phyloP scores from a whole-genome alignment of 164 flowering plant species.

The Chloranthus sessilifolius region DNA sequence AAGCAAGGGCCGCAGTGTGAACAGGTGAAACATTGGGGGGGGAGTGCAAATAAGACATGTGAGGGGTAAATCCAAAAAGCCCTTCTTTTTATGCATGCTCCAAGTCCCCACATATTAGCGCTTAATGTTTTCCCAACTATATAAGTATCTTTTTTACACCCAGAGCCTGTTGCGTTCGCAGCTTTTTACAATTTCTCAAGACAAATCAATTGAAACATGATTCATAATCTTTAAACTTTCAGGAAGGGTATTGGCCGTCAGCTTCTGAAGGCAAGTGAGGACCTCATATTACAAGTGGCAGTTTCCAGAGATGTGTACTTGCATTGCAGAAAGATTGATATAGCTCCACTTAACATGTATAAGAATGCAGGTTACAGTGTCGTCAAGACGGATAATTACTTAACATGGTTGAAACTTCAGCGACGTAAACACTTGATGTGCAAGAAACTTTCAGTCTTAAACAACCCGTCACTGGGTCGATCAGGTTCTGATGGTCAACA shows the following conservation, averaged over 20 bases:
- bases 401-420: slow-evolving; percentile 64
- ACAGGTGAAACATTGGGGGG: no score
- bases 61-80: no score
- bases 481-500: slow-evolving; percentile 19
- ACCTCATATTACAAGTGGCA: slow-evolving; percentile 63
- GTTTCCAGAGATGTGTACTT: slow-evolving; percentile 55
- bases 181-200: no score
- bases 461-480: slow-evolving; percentile 18
- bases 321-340: slow-evolving; percentile 89
- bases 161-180: neutral
- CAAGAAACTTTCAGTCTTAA: slow-evolving; percentile 48
- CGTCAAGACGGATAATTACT: slow-evolving; percentile 63
- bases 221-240: no score
- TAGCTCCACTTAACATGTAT: slow-evolving; percentile 80
- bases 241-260: slow-evolving; percentile 97
- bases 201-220: no score
- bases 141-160: no score
- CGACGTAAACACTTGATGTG: slow-evolving; percentile 91
- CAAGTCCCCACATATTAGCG: no score
- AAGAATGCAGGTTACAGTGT: slow-evolving; percentile 71
- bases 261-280: slow-evolving; percentile 85
- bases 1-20: no score
- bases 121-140: no score
- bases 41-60: no score
- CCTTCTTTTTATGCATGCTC: no score